Conservation (phyloP, 1,139 yeast species). For the Scheffersomyces segobiensis region DNA sequence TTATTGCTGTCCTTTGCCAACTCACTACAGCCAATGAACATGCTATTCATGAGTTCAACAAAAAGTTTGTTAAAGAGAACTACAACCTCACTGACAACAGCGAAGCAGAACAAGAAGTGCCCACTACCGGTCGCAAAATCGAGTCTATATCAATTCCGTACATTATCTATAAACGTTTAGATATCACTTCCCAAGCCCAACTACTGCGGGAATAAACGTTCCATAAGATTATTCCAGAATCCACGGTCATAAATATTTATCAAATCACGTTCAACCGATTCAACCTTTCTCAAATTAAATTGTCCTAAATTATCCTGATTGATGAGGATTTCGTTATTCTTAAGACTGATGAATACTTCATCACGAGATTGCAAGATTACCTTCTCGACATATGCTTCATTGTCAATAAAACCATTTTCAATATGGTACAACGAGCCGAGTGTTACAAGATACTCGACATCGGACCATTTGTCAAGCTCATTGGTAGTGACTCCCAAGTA, state of each 20-base stretch:
- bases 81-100: background rate
- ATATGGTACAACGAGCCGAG: conserved; percentile 31
- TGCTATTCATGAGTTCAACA: conserved; percentile 5
- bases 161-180: background rate
- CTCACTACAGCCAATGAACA: conserved; percentile 2
- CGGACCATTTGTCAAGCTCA: conserved; percentile 83
- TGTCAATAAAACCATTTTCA: conserved; percentile 6
- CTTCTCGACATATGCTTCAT: conserved; percentile 20
- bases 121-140: background rate
- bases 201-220: conserved; percentile 18
- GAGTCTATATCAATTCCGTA: background rate
- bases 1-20: background rate
- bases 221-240: conserved; percentile 47
- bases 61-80: conserved; percentile 5
- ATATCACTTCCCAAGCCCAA: background rate
- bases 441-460: conserved; percentile 58
- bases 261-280: conserved; percentile 45
- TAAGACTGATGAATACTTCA: conserved; percentile 29
- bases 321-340: conserved; percentile 23
- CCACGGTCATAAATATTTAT: conserved; percentile 72
- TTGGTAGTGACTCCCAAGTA: conserved; percentile 89
- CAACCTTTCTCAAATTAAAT: conserved; percentile 26
- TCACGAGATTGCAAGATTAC: conserved; percentile 12
- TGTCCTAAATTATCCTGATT: conserved; percentile 10
- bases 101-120: background rate